Evolutionary conservation across 2,329 filamentous ascomycete species (phyloP), one percentile per base, ranked within the genome.

Genomic region (Aspergillus hiratsukae): DNA sequence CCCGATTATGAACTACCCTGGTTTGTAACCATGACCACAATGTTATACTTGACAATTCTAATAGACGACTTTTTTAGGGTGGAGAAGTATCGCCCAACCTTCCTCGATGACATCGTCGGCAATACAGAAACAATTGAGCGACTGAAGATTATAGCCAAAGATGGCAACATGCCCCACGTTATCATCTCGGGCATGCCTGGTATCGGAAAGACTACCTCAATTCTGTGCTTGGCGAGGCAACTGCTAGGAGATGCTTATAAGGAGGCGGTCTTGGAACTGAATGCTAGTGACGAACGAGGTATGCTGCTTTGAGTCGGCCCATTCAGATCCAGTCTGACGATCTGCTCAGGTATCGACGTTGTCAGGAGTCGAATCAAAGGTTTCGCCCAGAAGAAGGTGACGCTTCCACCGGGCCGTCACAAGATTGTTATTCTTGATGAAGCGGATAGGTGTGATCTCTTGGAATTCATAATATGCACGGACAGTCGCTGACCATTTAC

Each of bases 171-270:
- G 92, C 94, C 94, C 2, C 94, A 99, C 76, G 86, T 99, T 69
- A 97, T 99, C 76, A 97, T 99, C 69, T 96, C 91, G n/a, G 94
- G 94, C 58, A 97, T 96, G 91, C 94, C 94, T 21, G 94, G 94
- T 70, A 99, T 97, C 69, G 94, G 94, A 75, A 99, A 99, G 80
- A 99, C 94, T 3, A 97, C 94, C 0, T 96, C 91, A 55, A 87
- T 99, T 55, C 80, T 97, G 59, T 97, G 94, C 72, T 84, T 99
- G 49, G 94, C 94, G 19, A 85, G 93, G 58, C 93, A 97, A 72
- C 78, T 99, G 58, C 81, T 99, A 1, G 94, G 94, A 8, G 89
- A 96, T 69, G 83, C 90, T 29, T 99, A 97, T 81, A 97, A 97
- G 76, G 94, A 99, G 79, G 94, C 94, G 0, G 94, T 99, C 2